Conservation (phyloP, 2,329 filamentous ascomycete species). For the Xylaria sp. region DNA sequence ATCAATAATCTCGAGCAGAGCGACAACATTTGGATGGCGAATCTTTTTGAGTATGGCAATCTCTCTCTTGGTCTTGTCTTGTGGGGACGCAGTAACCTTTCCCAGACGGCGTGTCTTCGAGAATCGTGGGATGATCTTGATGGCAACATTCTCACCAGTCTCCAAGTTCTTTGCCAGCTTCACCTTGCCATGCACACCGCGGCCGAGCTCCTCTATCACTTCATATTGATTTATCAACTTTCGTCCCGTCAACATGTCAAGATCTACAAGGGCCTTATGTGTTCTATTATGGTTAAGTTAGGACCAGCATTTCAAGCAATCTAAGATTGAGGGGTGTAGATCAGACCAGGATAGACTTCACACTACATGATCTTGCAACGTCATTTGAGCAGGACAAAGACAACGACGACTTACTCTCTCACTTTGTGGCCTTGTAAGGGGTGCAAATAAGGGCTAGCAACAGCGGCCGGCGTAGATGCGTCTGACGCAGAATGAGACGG, state of each 20-base stretch:
- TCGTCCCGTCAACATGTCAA: constrained; percentile 87
- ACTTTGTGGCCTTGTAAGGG: constrained; percentile 78
- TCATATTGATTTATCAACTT: constrained; percentile 99
- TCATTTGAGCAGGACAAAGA: constrained; percentile 18
- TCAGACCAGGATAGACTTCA: too few relatives aligned
- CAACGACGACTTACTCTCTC: constrained; percentile 72
- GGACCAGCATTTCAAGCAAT: constrained; percentile 29
- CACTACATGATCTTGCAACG: neutral
- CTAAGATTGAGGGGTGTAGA: neutral
- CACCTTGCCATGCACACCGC: constrained; percentile 96
- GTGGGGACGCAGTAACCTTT: constrained; percentile 75
- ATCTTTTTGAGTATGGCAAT: constrained; percentile 99
- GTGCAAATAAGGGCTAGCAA: constrained; percentile 72
- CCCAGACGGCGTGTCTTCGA: constrained; percentile 94
- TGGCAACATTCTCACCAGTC: constrained; percentile 84
- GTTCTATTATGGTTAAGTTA: constrained; percentile 65
- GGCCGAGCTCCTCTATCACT: constrained; percentile 94
- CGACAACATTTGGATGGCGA: constrained; percentile 95
- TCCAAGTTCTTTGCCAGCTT: constrained; percentile 88
- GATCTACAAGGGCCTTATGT: constrained; percentile 89
- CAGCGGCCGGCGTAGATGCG: constrained; percentile 62
- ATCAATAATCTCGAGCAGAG: constrained; percentile 95
- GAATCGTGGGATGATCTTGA: constrained; percentile 98
- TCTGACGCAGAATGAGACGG: constrained; percentile 62
- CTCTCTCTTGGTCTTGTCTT: constrained; percentile 91